Conservation (phyloP, 2,329 filamentous ascomycete genomes). For the Hymenoscyphus fraxineus region DNA sequence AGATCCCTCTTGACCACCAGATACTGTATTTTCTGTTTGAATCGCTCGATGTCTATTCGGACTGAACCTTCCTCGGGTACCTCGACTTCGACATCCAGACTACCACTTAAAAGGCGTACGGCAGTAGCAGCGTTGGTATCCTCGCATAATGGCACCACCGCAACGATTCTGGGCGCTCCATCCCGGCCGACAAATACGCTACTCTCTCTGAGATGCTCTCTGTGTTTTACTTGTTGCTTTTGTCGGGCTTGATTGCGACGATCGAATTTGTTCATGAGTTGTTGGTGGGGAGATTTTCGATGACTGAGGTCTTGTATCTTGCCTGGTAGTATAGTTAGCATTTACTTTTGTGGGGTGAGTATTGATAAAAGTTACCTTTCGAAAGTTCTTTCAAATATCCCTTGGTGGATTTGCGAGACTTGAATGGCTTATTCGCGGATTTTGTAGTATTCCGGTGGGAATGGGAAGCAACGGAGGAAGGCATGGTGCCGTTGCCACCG, state of each 20-base stretch:
- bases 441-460: constrained; percentile 88
- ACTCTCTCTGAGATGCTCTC: constrained; percentile 73
- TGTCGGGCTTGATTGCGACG: constrained; percentile 93
- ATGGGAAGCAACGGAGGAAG: constrained; percentile 64
- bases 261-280: constrained; percentile 96
- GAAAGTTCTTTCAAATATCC: constrained; percentile 76
- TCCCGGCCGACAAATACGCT: constrained; percentile 83
- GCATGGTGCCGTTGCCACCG: constrained; percentile 69
- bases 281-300: constrained; percentile 88
- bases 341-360: neutral
- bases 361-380: constrained; percentile 60
- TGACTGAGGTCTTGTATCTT: constrained; percentile 69
- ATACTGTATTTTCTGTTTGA: constrained; percentile 93
- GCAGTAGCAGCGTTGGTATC: constrained; percentile 66
- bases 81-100: constrained; percentile 72
- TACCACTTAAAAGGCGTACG: constrained; percentile 68
- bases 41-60: constrained; percentile 75
- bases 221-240: constrained; percentile 76
- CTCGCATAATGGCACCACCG: constrained; percentile 77
- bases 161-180: constrained; percentile 82
- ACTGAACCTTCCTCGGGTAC: constrained; percentile 54
- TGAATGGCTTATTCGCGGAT: constrained; percentile 82
- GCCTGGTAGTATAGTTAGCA: constrained; percentile 47
- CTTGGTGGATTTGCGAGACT: constrained; percentile 87
- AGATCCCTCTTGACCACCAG: constrained; percentile 71